Conservation (phyloP, 1,284 basidiomycete genomes). For the Microbotryomycetes sp. region DNA sequence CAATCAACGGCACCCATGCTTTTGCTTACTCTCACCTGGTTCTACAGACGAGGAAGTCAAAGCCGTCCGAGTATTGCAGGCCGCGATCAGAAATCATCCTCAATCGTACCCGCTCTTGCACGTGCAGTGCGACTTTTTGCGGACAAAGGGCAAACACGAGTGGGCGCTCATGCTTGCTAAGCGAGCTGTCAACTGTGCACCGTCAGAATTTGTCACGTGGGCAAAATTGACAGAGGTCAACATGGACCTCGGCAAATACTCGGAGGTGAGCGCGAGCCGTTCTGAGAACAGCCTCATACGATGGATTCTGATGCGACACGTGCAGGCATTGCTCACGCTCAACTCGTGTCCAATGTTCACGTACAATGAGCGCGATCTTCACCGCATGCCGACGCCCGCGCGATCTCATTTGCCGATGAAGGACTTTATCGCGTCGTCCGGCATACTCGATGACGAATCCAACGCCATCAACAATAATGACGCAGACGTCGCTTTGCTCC, state of each 20-base stretch:
- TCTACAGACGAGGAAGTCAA: constrained; percentile 89
- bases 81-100: constrained; percentile 73
- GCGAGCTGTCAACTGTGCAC: constrained; percentile 92
- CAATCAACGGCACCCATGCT: not conserved
- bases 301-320: not conserved
- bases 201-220: constrained; percentile 97
- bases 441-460: constrained; percentile 46
- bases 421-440: constrained; percentile 68
- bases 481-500: constrained; percentile 84
- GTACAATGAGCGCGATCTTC: constrained; percentile 91
- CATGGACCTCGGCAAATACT: constrained; percentile 80
- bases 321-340: constrained; percentile 75
- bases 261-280: constrained; percentile 50
- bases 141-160: constrained; percentile 69
- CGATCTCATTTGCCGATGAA: constrained; percentile 82
- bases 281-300: not conserved
- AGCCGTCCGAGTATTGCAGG: constrained; percentile 86
- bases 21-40: not conserved
- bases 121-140: constrained; percentile 87
- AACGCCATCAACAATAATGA: constrained; percentile 69
- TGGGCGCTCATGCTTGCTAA: constrained; percentile 90
- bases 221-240: constrained; percentile 94
- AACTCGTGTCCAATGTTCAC: constrained; percentile 99
- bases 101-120: constrained; percentile 92
- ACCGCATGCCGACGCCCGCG: constrained; percentile 74